These are phyloP conservation scores for Phytophthora pini DNA, from an alignment of 352 stramenopile genomes.

Conservation along the genomic window DNA sequence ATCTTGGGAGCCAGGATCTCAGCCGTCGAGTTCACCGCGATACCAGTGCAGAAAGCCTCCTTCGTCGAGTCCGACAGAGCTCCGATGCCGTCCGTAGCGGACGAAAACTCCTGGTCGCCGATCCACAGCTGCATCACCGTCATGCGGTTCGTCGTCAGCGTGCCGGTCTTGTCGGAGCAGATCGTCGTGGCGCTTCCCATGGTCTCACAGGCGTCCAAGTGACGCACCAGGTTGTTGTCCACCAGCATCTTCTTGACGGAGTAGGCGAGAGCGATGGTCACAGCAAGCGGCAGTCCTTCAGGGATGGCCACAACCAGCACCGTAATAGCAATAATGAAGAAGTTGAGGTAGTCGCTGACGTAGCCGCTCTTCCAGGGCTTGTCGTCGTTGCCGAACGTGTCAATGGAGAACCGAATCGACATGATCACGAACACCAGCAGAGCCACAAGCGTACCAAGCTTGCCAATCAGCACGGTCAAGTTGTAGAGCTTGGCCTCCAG, in stretches of 20 bases:
- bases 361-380: slow-evolving; percentile 44
- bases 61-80: slow-evolving; percentile 43
- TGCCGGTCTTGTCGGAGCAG: slow-evolving; percentile 95
- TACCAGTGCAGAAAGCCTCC: slow-evolving; percentile 48
- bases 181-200: slow-evolving; percentile 95
- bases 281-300: slow-evolving; percentile 95
- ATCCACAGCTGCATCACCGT: slow-evolving; percentile 90
- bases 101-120: slow-evolving; percentile 55
- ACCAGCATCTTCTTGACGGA: slow-evolving; percentile 91
- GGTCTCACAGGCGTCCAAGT: slow-evolving; percentile 88
- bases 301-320: slow-evolving; percentile 95
- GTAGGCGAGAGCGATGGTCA: slow-evolving; percentile 96
- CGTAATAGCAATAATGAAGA: slow-evolving; percentile 80
- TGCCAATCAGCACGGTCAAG: slow-evolving; percentile 68
- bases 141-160: slow-evolving; percentile 98
- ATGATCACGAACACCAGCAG: slow-evolving; percentile 72
- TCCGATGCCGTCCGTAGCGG: slow-evolving; percentile 30
- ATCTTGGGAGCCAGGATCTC: slow-evolving; percentile 61
- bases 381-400: slow-evolving; percentile 39
- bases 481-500: slow-evolving; percentile 53
- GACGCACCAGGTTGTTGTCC: slow-evolving; percentile 89
- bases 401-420: slow-evolving; percentile 55
- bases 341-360: slow-evolving; percentile 52
- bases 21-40: slow-evolving; percentile 66
- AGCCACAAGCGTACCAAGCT: slow-evolving; percentile 57